Conservation (phyloP, 768 basidiomycete species). For the Lactarius quietus region DNA sequence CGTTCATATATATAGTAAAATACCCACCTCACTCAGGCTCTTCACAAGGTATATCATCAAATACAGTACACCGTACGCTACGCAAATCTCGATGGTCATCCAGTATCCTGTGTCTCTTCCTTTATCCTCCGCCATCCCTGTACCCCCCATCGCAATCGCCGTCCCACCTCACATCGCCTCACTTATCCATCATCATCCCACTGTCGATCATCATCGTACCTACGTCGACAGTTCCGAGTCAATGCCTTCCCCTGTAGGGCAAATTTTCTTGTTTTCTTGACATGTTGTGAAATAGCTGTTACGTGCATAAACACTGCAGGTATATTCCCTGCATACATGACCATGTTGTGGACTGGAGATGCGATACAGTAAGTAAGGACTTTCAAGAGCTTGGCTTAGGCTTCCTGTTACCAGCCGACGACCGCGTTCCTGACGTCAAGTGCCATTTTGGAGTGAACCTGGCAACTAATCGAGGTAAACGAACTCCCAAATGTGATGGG, state of each 20-base stretch:
- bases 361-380: too few species aligned
- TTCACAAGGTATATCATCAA: constrained; percentile 1
- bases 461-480: too few species aligned
- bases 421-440: too few species aligned
- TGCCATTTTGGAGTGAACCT: neutral
- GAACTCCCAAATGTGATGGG: too few species aligned
- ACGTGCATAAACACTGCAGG: neutral
- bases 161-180: neutral
- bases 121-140: neutral
- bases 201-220: neutral
- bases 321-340: too few species aligned
- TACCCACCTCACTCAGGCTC: neutral
- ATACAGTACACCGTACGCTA: neutral
- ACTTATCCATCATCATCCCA: too few species aligned
- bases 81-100: neutral
- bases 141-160: constrained; percentile 3
- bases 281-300: constrained; percentile 22
- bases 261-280: neutral
- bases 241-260: constrained; percentile 14
- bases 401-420: neutral
- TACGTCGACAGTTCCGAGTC: neutral
- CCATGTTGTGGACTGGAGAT: too few species aligned
- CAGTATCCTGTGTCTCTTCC: neutral
- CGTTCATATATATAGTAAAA: constrained; percentile 6
- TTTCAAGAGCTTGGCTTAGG: too few species aligned